A percentile compares a stretch with the other conserved stretches of the same genome.
These are phyloP conservation scores for Penicillium bovifimosum DNA, from an alignment of 495 filamentous ascomycete species.

Conservation along the genomic window DNA sequence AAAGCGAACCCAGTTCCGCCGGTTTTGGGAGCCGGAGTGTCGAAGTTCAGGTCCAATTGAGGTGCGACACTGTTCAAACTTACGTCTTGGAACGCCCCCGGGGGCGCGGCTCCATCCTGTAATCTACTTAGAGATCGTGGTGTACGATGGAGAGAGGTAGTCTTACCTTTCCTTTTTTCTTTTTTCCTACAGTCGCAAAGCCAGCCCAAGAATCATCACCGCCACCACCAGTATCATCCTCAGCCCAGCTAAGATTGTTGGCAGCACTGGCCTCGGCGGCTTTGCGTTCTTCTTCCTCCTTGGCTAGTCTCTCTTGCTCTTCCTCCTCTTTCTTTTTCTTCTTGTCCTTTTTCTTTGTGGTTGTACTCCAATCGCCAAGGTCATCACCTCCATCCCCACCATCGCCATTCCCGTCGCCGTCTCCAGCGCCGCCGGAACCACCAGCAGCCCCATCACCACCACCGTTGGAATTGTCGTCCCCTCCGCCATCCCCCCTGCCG, in stretches of 20 bases:
- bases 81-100: conserved; percentile 42
- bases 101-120: conserved; percentile 23
- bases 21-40: conserved; percentile 25
- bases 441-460: conserved; percentile 36
- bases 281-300: conserved; percentile 32
- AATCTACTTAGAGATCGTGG: neutral
- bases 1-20: conserved; percentile 36
- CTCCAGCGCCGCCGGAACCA: conserved; percentile 21
- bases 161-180: conserved; percentile 49
- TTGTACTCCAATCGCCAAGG: conserved; percentile 37
- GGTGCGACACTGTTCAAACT: conserved; percentile 38
- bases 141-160: neutral
- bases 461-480: conserved; percentile 30
- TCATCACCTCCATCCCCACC: conserved; percentile 31
- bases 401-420: conserved; percentile 17
- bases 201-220: conserved; percentile 36
- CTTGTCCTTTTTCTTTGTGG: conserved; percentile 39
- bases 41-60: conserved; percentile 44
- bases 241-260: conserved; percentile 43
- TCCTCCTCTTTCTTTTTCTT: conserved; percentile 35
- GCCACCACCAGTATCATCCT: conserved; percentile 26
- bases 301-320: conserved; percentile 23
- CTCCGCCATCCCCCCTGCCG: conserved; percentile 23
- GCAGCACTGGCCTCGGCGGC: conserved; percentile 30
- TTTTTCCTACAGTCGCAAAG: conserved; percentile 33